Evolutionary conservation across 1,284 basidiomycete species (phyloP).

Genomic region (Mixia osmundae): DNA sequence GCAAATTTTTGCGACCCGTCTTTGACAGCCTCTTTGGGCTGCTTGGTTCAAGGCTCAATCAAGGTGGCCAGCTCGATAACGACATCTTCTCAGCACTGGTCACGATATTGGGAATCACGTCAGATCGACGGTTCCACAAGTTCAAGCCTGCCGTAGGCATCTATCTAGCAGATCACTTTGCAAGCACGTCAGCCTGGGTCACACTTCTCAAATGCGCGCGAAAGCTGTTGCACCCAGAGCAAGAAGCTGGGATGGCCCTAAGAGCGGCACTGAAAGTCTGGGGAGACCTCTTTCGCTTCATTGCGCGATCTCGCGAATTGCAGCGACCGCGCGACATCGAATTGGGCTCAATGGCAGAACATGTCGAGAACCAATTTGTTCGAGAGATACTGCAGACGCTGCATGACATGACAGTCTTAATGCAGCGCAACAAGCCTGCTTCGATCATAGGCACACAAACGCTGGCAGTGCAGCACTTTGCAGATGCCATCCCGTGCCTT

Average conservation of each 20-base stretch:
- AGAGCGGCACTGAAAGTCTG: constrained; percentile 84
- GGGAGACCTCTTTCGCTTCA: constrained; percentile 88
- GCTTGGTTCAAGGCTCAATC: constrained; percentile 48
- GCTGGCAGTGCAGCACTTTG: constrained; percentile 57
- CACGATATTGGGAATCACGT: constrained; percentile 56
- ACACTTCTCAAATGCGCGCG: background rate
- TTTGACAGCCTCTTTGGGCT: constrained; percentile 87
- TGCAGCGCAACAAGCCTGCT: constrained; percentile 50
- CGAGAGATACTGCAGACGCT: constrained; percentile 34
- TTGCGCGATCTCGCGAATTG: constrained; percentile 62
- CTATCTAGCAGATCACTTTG: constrained; percentile 79
- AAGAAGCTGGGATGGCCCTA: constrained; percentile 24
- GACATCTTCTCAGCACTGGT: constrained; percentile 77
- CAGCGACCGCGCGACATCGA: constrained; percentile 57
- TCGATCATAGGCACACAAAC: constrained; percentile 86
- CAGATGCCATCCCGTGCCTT: constrained; percentile 70
- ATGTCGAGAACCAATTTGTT: constrained; percentile 65
- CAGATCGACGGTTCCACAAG: constrained; percentile 85
- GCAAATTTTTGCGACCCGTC: constrained; percentile 63
- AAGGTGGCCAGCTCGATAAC: constrained; percentile 53
- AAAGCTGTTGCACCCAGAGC: constrained; percentile 3
- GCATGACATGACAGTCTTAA: constrained; percentile 60
- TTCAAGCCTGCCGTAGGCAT: constrained; percentile 81
- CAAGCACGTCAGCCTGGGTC: background rate
- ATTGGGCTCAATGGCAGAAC: constrained; percentile 58